Evolutionary conservation across 2,329 filamentous ascomycete species (phyloP), one percentile per base, ranked within the genome.

Genomic region (Cercospora nicotianae): DNA sequence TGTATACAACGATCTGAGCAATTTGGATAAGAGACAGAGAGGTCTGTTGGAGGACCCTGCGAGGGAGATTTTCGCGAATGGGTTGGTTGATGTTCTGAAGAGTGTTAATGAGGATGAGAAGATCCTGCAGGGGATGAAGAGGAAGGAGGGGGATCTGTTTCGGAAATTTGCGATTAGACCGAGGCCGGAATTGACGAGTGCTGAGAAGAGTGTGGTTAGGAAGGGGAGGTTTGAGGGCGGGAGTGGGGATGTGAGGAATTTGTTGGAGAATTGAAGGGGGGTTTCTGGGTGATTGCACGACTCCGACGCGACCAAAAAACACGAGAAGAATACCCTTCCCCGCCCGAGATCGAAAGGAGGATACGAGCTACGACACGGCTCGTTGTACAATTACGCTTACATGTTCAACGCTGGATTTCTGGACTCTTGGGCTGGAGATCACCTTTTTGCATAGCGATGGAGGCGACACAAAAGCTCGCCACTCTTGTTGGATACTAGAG

Each of bases 1-100:
- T 30, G 73, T 75, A 1, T 79, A 76, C 67, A 70, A 70, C 51
- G 68, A 69, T 75, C 42, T 70, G 69, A 8, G 58, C 66, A 18
- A 62, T 39, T 16, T 33, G 13, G 16, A 63, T n/a, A 16, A 16
- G 13, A 28, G 23, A n/a, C 20, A 4, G 18, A 30, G 42, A 20
- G 10, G 66, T 16, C 18, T 75, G 9, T 64, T 64, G 0, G 67
- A 73, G 16, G 73, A 74, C 58, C 66, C 66, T 3, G 67, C 74
- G 9, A 61, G 67, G 18, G 71, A 75, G 53, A 30, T 59, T 3
- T 73, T 77, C 60, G 70, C 71, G 1, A 64, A 66, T 8, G 66
- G 67, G 5, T 51, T 76, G 7, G 71, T 72, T 2, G 55, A 69
- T 20, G 59, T 75, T 12, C 48, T 76, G 63, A 64, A 69, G 1